phyloP scores from a whole-genome alignment of 2,329 filamentous ascomycete genomes.

The Venturia carpophila region DNA sequence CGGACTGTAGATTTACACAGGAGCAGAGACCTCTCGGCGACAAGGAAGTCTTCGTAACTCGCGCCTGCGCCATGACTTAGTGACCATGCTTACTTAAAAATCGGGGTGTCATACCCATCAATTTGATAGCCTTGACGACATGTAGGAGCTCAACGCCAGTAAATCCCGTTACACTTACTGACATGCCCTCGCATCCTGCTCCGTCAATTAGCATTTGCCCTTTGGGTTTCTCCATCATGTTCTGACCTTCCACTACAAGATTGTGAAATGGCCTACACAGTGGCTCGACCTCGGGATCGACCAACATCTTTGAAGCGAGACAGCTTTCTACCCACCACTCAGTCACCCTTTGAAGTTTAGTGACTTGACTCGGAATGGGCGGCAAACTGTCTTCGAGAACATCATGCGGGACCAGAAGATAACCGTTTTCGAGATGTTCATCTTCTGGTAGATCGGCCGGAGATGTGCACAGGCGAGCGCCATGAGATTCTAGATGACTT shows the following conservation, averaged over 20 bases:
- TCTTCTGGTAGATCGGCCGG: neutral
- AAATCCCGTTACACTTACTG: conserved; percentile 75
- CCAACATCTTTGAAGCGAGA: conserved; percentile 64
- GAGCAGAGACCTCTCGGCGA: conserved; percentile 63
- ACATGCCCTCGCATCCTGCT: conserved; percentile 57
- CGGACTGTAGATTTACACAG: conserved; percentile 55
- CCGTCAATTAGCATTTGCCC: conserved; percentile 13
- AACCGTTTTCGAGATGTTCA: conserved; percentile 27
- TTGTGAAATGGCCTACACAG: conserved; percentile 68
- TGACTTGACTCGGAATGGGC: conserved; percentile 30
- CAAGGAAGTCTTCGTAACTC: conserved; percentile 70
- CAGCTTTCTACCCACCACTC: conserved; percentile 94
- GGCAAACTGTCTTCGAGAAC: conserved; percentile 30
- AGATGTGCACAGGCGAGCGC: conserved; percentile 31
- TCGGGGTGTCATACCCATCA: conserved; percentile 50
- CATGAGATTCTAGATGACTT: conserved; percentile 27
- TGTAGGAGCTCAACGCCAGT: conserved; percentile 78
- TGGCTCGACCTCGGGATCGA: conserved; percentile 61
- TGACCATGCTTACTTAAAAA: neutral
- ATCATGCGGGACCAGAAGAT: conserved; percentile 41
- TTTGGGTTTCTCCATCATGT: conserved; percentile 21
- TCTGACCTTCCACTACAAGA: conserved; percentile 54
- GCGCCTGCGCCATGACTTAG: conserved; percentile 46
- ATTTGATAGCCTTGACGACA: conserved; percentile 63
- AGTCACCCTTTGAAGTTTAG: conserved; percentile 49